phyloP scores from a whole-genome alignment of 2,329 filamentous ascomycete genomes.

The Paraphoma chrysanthemicola region DNA sequence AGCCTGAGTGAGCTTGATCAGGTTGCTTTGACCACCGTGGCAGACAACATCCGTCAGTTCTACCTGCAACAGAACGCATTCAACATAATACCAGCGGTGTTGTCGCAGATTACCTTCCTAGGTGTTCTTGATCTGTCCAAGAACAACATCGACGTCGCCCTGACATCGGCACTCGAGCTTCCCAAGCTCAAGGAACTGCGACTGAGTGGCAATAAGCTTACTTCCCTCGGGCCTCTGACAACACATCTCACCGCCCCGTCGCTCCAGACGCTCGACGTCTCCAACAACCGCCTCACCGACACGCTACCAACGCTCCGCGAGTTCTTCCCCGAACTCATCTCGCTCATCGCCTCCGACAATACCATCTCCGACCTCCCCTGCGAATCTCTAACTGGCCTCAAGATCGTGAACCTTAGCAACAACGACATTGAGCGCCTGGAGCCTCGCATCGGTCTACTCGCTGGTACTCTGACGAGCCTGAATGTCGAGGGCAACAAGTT shows the following conservation, averaged over 20 bases:
- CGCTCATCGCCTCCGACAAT: slow-evolving; percentile 81
- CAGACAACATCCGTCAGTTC: slow-evolving; percentile 61
- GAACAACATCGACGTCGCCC: slow-evolving; percentile 69
- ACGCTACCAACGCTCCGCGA: slow-evolving; percentile 70
- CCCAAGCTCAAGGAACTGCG: slow-evolving; percentile 80
- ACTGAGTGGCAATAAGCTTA: slow-evolving; percentile 74
- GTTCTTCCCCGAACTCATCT: slow-evolving; percentile 72
- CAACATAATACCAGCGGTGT: slow-evolving; percentile 69
- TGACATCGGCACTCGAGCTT: slow-evolving; percentile 64
- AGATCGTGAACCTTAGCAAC: slow-evolving; percentile 78
- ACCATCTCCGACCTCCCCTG: slow-evolving; percentile 75
- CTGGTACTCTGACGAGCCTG: slow-evolving; percentile 69
- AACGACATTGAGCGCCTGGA: slow-evolving; percentile 87
- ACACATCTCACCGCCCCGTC: slow-evolving; percentile 73
- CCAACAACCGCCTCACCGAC: slow-evolving; percentile 77
- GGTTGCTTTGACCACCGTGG: slow-evolving; percentile 49
- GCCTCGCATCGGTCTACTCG: slow-evolving; percentile 78
- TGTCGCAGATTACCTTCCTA: slow-evolving; percentile 74
- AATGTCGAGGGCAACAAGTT: slow-evolving; percentile 88
- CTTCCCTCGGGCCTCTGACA: slow-evolving; percentile 69
- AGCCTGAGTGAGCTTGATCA: slow-evolving; percentile 49
- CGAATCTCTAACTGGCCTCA: slow-evolving; percentile 75
- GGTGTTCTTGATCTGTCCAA: slow-evolving; percentile 76
- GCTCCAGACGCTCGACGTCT: slow-evolving; percentile 80
- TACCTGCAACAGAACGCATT: slow-evolving; percentile 82